phyloP scores from a whole-genome alignment of 192 early-diverging fungal genomes.

The Coemansia sp. region DNA sequence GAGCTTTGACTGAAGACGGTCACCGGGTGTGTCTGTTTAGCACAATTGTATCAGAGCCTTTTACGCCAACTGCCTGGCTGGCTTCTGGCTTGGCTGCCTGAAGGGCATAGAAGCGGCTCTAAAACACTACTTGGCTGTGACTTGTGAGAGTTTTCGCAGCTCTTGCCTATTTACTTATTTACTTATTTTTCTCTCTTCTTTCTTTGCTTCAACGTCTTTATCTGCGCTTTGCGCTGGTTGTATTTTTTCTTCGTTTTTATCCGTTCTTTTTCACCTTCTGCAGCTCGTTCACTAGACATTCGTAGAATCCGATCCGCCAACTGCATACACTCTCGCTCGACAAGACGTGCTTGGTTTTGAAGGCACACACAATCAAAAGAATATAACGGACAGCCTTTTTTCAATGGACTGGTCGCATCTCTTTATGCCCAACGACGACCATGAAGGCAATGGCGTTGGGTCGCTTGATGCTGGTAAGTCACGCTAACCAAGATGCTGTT shows the following conservation, averaged over 20 bases:
- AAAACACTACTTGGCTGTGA: neutral
- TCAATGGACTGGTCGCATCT: conserved; percentile 51
- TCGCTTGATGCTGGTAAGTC: conserved; percentile 46
- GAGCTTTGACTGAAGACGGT: conserved; percentile 11
- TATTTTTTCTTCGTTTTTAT: conserved; percentile 1
- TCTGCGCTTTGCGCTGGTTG: neutral
- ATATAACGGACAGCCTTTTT: neutral
- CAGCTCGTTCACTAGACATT: neutral
- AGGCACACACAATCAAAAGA: neutral
- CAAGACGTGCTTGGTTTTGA: neutral
- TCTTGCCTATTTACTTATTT: neutral
- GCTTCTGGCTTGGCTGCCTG: neutral
- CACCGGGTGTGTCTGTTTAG: conserved; percentile 5
- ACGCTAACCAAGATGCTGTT: neutral
- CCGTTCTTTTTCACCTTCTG: neutral
- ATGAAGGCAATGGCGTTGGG: conserved; percentile 16
- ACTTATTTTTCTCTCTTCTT: neutral
- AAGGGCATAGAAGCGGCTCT: neutral
- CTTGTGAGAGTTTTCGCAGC: neutral
- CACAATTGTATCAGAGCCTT: neutral
- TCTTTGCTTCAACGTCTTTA: neutral
- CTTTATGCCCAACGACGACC: conserved; percentile 33
- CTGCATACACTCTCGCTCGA: neutral
- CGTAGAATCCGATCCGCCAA: neutral
- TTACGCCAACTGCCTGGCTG: neutral